Evolutionary conservation across 1,284 basidiomycete genomes (phyloP).

Genomic region (Heliocybe sulcata): DNA sequence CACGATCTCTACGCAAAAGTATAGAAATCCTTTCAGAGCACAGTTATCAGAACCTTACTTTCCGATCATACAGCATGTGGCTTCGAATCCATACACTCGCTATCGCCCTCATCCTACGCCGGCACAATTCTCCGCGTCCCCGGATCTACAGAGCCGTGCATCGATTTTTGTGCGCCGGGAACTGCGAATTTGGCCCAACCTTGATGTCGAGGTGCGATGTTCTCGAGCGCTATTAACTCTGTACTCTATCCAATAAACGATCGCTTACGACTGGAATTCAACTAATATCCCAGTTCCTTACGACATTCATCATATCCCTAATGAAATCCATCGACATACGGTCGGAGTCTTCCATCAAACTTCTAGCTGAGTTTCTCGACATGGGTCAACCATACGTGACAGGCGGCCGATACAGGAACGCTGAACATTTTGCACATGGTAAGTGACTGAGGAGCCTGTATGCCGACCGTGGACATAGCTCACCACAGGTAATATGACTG

Average conservation of each 20-base stretch:
- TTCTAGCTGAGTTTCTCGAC: slow-evolving; percentile 81
- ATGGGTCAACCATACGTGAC: slow-evolving; percentile 51
- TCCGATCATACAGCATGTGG: slow-evolving; percentile 60
- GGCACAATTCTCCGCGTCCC: slow-evolving; percentile 67
- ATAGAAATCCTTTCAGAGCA: slow-evolving; percentile 17
- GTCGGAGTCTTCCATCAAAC: slow-evolving; percentile 74
- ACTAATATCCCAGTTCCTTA: slow-evolving; percentile 45
- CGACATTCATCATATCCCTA: slow-evolving; percentile 74
- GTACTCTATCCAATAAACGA: background rate
- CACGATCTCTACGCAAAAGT: slow-evolving; percentile 79
- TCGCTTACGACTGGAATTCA: slow-evolving; percentile 7
- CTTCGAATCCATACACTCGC: slow-evolving; percentile 75
- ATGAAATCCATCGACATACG: slow-evolving; percentile 87
- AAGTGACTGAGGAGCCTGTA: slow-evolving; percentile 15
- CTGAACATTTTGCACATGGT: slow-evolving; percentile 90
- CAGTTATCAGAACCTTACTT: slow-evolving; percentile 1
- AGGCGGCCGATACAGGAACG: slow-evolving; percentile 53
- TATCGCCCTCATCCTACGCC: slow-evolving; percentile 80
- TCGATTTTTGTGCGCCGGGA: slow-evolving; percentile 80
- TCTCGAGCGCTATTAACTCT: background rate
- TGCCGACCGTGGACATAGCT: background rate
- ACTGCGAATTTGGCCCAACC: slow-evolving; percentile 72
- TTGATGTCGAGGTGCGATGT: slow-evolving; percentile 68
- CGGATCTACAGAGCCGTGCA: slow-evolving; percentile 65
- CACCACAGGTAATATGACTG: background rate